A percentile compares a stretch with the other conserved stretches of the same genome.
Conservation (phyloP, 345 rosid genomes). For the Eucalyptus caleyi region DNA sequence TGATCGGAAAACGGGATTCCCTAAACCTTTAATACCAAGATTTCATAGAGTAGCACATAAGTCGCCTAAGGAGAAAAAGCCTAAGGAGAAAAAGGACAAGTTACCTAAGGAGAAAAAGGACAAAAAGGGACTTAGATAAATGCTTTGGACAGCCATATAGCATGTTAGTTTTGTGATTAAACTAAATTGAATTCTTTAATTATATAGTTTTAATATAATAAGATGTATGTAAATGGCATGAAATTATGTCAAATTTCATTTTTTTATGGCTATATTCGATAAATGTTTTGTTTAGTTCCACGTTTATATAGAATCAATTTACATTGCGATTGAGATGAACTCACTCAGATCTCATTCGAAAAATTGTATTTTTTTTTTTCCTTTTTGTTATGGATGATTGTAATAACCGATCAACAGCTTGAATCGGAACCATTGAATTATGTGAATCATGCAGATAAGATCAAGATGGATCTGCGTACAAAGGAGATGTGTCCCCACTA, state of each 20-base stretch:
- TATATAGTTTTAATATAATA: not conserved
- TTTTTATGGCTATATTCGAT: not conserved
- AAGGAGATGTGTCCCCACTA: not conserved
- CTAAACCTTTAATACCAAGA: conserved; percentile 16
- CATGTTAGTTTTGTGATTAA: not conserved
- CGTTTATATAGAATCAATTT: not conserved
- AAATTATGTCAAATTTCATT: not conserved
- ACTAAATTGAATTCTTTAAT: not conserved
- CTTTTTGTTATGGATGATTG: not conserved
- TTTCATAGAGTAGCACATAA: conserved; percentile 14
- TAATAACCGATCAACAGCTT: not conserved
- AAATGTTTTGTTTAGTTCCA: not conserved
- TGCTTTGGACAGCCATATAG: too few species aligned
- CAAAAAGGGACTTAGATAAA: not conserved
- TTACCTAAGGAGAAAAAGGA: not conserved
- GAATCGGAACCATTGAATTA: not conserved
- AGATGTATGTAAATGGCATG: not conserved
- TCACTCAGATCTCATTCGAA: not conserved
- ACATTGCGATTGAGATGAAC: not conserved
- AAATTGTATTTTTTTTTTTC: not conserved
- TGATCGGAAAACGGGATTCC: conserved; percentile 5
- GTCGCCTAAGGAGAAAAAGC: not conserved
- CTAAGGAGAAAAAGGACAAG: not conserved
- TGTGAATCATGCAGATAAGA: not conserved
- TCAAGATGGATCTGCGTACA: not conserved